phyloP scores from a whole-genome alignment of 2,329 filamentous ascomycete genomes.

The Nannizzia gypsea region DNA sequence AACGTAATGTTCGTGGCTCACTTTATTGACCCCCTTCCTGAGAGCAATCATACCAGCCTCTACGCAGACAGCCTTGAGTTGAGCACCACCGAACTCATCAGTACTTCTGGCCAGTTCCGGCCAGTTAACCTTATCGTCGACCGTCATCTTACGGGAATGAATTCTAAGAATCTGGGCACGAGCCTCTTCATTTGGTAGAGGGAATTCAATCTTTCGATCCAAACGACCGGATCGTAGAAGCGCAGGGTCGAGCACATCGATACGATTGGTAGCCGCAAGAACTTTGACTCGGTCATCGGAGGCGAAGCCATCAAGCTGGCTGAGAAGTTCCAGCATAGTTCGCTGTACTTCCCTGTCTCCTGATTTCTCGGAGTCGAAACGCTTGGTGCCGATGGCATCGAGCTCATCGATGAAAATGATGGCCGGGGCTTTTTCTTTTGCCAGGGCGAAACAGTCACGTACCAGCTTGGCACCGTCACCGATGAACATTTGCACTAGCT shows the following conservation, averaged over 20 bases:
- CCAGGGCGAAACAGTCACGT: slow-evolving; percentile 90
- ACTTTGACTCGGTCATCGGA: slow-evolving; percentile 97
- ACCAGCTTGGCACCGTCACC: slow-evolving; percentile 97
- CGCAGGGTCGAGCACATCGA: slow-evolving; percentile 86
- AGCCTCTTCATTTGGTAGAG: slow-evolving; percentile 92
- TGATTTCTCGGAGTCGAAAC: slow-evolving; percentile 96
- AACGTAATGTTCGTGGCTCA: slow-evolving; percentile 96
- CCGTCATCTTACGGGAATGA: slow-evolving; percentile 96
- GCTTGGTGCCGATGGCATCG: slow-evolving; percentile 96
- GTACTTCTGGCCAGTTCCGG: slow-evolving; percentile 88
- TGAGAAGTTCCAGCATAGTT: slow-evolving; percentile 97
- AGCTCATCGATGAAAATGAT: slow-evolving; percentile 99
- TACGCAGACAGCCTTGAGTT: slow-evolving; percentile 96
- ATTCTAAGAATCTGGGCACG: slow-evolving; percentile 95
- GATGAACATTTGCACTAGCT: slow-evolving; percentile 99
- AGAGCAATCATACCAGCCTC: slow-evolving; percentile 99
- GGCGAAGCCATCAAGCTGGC: slow-evolving; percentile 95
- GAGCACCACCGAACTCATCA: slow-evolving; percentile 94
- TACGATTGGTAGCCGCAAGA: slow-evolving; percentile 82
- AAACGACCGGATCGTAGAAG: slow-evolving; percentile 83
- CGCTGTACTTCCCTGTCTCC: slow-evolving; percentile 96
- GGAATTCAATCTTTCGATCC: slow-evolving; percentile 97
- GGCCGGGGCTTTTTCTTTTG: slow-evolving; percentile 95
- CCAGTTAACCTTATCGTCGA: slow-evolving; percentile 91
- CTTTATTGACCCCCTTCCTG: slow-evolving; percentile 87